Base-by-base conservation (phyloP, 768 basidiomycete genomes). In the Lentinula detonsa region DNA sequence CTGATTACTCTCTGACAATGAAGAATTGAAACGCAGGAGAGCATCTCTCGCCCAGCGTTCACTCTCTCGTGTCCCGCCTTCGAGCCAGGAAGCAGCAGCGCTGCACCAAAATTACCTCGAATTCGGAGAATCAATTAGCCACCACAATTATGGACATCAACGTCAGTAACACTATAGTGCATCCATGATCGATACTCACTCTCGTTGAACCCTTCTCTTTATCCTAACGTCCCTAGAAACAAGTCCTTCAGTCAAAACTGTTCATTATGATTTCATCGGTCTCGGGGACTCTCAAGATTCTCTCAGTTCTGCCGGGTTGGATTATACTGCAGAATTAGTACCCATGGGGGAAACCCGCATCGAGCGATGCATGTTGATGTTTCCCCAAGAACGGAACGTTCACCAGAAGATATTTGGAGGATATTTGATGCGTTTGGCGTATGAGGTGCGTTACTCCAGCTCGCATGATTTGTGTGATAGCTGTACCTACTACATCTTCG, bases 391-490 rank as follows among this genome's bases (percentile, higher is more conserved):
- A 68, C 80, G 90, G 67, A 93, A 92, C 68, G 85, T 93, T 3
- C 91, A 93, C 68, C 86, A 87, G 61, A 93, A 93, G 70, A 78
- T 93, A 13, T 94, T 93, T 66, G 90, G 90, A 70, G 90, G 90
- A 67, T 81, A 81, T 62, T 66, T 83, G 49, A 83, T 83, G 79
- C 69, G 57, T 33, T 51, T 91, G 37, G 90, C 88, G 2, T 87
- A 89, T 65, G 89, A 90, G 75, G 86, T 85, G 59, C 54, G 70
- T 18, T 33, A 31, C 62, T 23, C 40, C 8, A 28, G 28, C 0
- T 28, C 28, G 28, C 28, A 23, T 39, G 13, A 13, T 39, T 21
- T 40, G 11, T 54, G n/a, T 34, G 10, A 21, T 15, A 37, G 16
- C 7, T n/a, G 18, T 23, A 4, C 37, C 5, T 40, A 33, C 35